phyloP scores from a whole-genome alignment of 2,329 filamentous ascomycete species.

The Colletotrichum cereale region DNA sequence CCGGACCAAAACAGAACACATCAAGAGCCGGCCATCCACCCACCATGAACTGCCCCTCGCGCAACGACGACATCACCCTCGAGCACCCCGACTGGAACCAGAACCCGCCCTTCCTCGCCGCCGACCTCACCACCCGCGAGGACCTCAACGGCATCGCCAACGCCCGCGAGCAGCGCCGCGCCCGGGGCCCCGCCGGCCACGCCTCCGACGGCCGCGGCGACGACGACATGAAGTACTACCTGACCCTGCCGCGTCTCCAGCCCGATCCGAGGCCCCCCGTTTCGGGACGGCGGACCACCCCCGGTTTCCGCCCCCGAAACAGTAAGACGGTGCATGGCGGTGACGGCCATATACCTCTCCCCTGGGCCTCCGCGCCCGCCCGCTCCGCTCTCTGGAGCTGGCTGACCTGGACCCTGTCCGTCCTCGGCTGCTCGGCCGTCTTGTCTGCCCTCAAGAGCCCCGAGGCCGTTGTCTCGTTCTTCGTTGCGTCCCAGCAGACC shows the following conservation, averaged over 20 bases:
- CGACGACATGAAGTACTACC: constrained; percentile 42
- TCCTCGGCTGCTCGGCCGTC: constrained; percentile 53
- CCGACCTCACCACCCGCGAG: constrained; percentile 64
- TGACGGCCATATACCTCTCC: constrained; percentile 55
- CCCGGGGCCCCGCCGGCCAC: constrained; percentile 50
- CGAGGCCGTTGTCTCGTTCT: constrained; percentile 33
- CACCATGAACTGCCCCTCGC: constrained; percentile 67
- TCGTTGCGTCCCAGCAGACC: constrained; percentile 25
- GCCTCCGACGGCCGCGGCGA: constrained; percentile 27
- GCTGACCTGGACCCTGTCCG: constrained; percentile 57
- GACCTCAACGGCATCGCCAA: constrained; percentile 69
- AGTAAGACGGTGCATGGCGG: constrained; percentile 50
- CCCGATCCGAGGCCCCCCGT: constrained; percentile 36
- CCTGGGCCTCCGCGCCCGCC: constrained; percentile 45
- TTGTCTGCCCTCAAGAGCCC: constrained; percentile 43
- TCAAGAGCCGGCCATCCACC: no score
- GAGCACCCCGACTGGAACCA: constrained; percentile 66
- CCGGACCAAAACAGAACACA: no score
- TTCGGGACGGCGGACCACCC: constrained; percentile 35
- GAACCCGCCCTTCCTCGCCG: constrained; percentile 62
- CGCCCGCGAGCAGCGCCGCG: constrained; percentile 57
- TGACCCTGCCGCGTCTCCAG: constrained; percentile 31
- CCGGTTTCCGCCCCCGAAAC: constrained; percentile 40
- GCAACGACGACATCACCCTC: constrained; percentile 63
- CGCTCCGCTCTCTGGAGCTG: constrained; percentile 53